A percentile compares a stretch with the other conserved stretches of the same genome.
These are phyloP conservation scores for Cardamine occulta DNA, from an alignment of 345 rosid genomes.

Conservation along the genomic window DNA sequence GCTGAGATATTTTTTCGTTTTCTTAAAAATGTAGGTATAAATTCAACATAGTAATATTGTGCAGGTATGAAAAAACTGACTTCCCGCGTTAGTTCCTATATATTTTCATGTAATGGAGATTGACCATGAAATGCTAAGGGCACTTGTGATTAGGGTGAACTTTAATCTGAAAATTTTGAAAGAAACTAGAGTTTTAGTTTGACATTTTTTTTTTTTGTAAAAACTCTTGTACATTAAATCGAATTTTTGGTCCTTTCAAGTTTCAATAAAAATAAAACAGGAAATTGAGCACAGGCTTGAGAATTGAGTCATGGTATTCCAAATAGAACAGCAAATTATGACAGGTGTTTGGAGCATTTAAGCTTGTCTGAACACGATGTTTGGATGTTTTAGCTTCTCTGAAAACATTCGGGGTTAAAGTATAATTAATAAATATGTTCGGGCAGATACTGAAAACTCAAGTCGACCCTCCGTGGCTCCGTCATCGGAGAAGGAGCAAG, in stretches of 20 bases:
- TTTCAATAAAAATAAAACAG: not conserved
- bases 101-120: not conserved
- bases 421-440: not conserved
- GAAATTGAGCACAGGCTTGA: not conserved
- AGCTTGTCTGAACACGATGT: not conserved
- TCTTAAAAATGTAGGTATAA: too few relatives aligned
- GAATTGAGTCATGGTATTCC: too few relatives aligned
- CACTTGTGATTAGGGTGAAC: not conserved
- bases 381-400: not conserved
- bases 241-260: not conserved
- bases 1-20: too few relatives aligned
- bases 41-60: too few relatives aligned
- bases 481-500: slow-evolving; percentile 27
- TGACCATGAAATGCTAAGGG: not conserved
- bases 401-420: slow-evolving; percentile 8
- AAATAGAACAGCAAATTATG: not conserved
- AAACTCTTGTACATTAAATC: not conserved
- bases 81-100: not conserved
- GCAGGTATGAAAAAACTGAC: too few relatives aligned
- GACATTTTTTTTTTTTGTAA: not conserved
- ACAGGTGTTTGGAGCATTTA: not conserved
- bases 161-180: not conserved
- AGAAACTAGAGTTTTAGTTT: not conserved
- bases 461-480: slow-evolving; percentile 14
- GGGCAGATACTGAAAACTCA: slow-evolving; percentile 27